These are phyloP conservation scores for Calonectria pseudoreteaudii DNA, from an alignment of 2,329 filamentous ascomycete genomes.

Conservation along the genomic window DNA sequence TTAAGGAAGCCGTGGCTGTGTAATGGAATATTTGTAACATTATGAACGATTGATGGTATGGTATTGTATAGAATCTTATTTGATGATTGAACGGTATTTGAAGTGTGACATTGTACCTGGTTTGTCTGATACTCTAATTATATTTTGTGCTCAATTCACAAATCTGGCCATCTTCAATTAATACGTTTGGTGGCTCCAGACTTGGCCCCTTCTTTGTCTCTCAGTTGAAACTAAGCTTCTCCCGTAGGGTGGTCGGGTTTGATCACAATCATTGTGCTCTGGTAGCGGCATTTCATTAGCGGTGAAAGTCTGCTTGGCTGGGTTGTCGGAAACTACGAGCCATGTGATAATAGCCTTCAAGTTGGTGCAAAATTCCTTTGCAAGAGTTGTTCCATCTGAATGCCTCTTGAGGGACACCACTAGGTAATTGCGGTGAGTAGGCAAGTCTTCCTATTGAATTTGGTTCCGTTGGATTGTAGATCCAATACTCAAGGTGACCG, in stretches of 20 bases:
- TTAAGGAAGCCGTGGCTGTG: conserved; percentile 49
- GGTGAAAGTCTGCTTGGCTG: not conserved
- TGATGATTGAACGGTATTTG: conserved; percentile 18
- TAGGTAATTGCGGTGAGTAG: not conserved
- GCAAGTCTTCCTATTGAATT: not conserved
- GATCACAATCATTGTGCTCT: not conserved
- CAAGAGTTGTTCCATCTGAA: not conserved
- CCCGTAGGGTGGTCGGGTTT: too few relatives aligned
- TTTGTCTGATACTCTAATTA: too few relatives aligned
- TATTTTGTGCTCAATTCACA: not conserved
- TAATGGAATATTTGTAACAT: conserved; percentile 23
- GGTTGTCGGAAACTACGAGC: not conserved
- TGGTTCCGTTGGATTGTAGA: not conserved
- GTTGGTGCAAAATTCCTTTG: not conserved
- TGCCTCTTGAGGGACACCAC: not conserved
- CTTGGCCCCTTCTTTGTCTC: not conserved
- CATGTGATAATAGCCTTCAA: not conserved
- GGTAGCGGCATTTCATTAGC: not conserved
- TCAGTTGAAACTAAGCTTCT: not conserved
- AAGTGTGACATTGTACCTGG: not conserved
- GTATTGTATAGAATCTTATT: conserved; percentile 30
- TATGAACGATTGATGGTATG: conserved; percentile 24
- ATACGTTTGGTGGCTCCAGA: too few relatives aligned
- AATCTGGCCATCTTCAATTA: too few relatives aligned
- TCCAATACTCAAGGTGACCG: conserved; percentile 41